A percentile compares a stretch with the other conserved stretches of the same genome.
These are phyloP conservation scores for Hymenotorrendiella dingleyae DNA, from an alignment of 2,329 filamentous ascomycete genomes.

Conservation along the genomic window DNA sequence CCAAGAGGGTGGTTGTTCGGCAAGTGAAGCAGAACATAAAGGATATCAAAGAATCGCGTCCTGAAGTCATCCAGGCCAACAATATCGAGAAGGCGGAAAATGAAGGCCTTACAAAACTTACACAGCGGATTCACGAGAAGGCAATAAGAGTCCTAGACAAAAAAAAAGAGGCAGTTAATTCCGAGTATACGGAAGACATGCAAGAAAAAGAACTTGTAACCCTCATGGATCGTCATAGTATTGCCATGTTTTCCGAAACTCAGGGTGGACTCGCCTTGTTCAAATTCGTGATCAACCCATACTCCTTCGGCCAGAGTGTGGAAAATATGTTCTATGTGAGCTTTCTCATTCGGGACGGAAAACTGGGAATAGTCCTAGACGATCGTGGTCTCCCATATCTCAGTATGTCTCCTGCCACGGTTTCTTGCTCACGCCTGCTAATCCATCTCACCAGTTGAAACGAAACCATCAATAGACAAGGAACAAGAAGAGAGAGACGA, in stretches of 20 bases:
- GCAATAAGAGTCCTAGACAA: no score
- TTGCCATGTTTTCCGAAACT: slow-evolving; percentile 57
- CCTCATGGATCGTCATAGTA: slow-evolving; percentile 60
- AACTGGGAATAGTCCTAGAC: slow-evolving; percentile 68
- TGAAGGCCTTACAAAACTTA: slow-evolving; percentile 77
- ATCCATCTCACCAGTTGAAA: slow-evolving; percentile 40
- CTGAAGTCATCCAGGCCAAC: slow-evolving; percentile 68
- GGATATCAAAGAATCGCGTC: slow-evolving; percentile 63
- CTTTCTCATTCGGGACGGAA: slow-evolving; percentile 86
- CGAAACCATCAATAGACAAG: slow-evolving; percentile 11
- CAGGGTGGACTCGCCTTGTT: slow-evolving; percentile 73
- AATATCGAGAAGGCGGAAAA: slow-evolving; percentile 71
- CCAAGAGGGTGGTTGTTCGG: slow-evolving; percentile 63
- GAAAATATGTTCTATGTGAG: slow-evolving; percentile 97
- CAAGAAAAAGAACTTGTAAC: slow-evolving; percentile 39
- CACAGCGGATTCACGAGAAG: no score
- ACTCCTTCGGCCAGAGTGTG: slow-evolving; percentile 87
- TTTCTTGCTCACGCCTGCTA: slow-evolving; percentile 3
- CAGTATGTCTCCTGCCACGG: slow-evolving; percentile 47
- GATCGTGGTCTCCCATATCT: slow-evolving; percentile 70
- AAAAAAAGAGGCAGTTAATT: no score
- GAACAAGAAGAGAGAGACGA: not conserved
- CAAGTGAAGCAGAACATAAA: slow-evolving; percentile 61
- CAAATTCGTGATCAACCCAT: slow-evolving; percentile 83
- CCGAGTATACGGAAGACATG: slow-evolving; percentile 40